Evolutionary conservation across 495 filamentous ascomycete species (phyloP).

Genomic region (Pseudoneurospora amorphoporcata): DNA sequence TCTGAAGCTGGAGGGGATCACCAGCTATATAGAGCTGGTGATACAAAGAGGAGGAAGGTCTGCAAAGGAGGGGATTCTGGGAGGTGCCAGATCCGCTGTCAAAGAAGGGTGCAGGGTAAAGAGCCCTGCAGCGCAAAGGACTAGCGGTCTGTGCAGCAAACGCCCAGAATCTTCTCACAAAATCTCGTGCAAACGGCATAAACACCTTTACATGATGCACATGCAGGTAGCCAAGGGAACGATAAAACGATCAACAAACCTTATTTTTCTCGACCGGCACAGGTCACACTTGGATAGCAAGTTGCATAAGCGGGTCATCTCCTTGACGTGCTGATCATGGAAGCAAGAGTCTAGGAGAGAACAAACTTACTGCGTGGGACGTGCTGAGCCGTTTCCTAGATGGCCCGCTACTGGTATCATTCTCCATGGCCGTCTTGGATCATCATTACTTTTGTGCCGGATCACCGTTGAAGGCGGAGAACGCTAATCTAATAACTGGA

Average conservation of each 20-base stretch:
- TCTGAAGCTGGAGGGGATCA: no score
- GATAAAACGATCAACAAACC: slow-evolving; percentile 1
- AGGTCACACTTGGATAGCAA: slow-evolving; percentile 11
- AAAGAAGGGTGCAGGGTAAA: no score
- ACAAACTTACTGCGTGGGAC: slow-evolving; percentile 16
- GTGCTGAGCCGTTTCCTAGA: slow-evolving; percentile 18
- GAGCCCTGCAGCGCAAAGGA: no score
- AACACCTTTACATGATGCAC: neutral
- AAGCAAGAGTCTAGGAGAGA: neutral
- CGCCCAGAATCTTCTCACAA: no score
- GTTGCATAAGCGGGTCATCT: neutral
- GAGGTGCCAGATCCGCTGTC: no score
- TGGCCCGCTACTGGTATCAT: slow-evolving; percentile 5
- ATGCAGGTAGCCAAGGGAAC: neutral
- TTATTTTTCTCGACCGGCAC: slow-evolving; percentile 17
- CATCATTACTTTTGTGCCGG: neutral
- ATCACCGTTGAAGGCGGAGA: neutral
- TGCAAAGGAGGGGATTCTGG: no score
- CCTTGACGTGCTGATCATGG: neutral
- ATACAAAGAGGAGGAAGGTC: no score
- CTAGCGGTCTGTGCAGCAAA: no score
- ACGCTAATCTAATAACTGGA: neutral
- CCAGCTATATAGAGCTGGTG: no score
- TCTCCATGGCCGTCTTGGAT: neutral
- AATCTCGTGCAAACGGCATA: neutral